A percentile compares a stretch with the other conserved stretches of the same genome.
phyloP scores from a whole-genome alignment of 345 rosid genomes.

The Clausena lansium region DNA sequence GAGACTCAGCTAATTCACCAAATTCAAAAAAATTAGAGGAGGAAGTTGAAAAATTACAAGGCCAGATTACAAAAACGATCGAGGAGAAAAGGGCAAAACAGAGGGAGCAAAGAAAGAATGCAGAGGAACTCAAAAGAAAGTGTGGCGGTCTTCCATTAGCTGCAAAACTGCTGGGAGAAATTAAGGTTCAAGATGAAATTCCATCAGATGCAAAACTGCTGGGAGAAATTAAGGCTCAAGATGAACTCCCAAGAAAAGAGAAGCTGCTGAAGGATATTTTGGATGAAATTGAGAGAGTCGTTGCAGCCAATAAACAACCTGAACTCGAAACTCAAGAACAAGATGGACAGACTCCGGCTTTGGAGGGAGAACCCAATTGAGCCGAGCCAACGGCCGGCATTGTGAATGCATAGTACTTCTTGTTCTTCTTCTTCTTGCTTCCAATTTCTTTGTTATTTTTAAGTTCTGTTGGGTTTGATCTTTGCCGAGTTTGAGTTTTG shows the following conservation, averaged over 20 bases:
- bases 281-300: neutral
- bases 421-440: neutral
- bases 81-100: neutral
- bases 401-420: neutral
- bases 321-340: neutral
- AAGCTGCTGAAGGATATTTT: neutral
- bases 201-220: slow-evolving; percentile 1
- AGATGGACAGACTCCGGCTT: too few species aligned
- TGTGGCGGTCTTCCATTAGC: slow-evolving; percentile 17
- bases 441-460: neutral
- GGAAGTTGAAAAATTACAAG: neutral
- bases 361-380: too few species aligned
- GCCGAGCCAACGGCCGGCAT: too few species aligned
- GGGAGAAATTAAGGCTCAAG: slow-evolving; percentile 5
- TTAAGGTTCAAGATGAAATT: neutral
- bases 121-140: slow-evolving; percentile 5
- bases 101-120: neutral
- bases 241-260: neutral
- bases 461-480: neutral
- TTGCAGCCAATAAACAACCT: neutral
- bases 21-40: neutral
- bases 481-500: neutral
- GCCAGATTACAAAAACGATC: neutral
- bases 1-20: too few species aligned
- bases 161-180: slow-evolving; percentile 14